phyloP scores from a whole-genome alignment of 257 asterid genomes.

The Penstemon eatonii region DNA sequence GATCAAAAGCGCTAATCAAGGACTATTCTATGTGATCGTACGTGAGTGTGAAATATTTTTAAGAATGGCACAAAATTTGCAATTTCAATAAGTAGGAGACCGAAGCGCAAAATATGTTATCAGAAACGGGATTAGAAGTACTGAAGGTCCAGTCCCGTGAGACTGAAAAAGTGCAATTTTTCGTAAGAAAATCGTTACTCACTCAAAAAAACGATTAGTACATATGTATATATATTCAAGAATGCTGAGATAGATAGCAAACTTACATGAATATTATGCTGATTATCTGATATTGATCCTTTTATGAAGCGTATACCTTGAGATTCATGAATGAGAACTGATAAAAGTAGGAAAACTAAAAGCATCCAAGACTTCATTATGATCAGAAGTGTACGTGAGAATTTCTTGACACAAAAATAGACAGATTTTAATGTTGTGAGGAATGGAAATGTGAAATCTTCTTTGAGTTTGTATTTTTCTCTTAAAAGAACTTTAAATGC shows the following conservation, averaged over 20 bases:
- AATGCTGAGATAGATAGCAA: neutral
- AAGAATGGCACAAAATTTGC: too few relatives aligned
- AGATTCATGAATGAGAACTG: conserved; percentile 49
- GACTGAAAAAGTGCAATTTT: too few relatives aligned
- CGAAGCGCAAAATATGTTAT: too few relatives aligned
- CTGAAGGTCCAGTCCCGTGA: too few relatives aligned
- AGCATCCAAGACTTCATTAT: conserved; percentile 49
- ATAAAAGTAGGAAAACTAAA: conserved; percentile 42
- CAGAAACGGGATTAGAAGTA: too few relatives aligned
- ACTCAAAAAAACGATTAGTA: too few relatives aligned
- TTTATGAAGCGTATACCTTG: conserved; percentile 45
- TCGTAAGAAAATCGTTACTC: too few relatives aligned
- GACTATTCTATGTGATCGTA: too few relatives aligned
- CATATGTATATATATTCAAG: neutral
- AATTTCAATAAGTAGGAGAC: too few relatives aligned
- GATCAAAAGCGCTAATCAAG: too few relatives aligned
- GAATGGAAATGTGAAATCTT: conserved; percentile 19
- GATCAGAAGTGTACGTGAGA: neutral
- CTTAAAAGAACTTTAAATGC: conserved; percentile 17
- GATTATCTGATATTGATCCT: conserved; percentile 27
- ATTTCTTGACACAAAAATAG: neutral
- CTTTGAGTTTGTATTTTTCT: conserved; percentile 22
- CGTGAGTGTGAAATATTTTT: too few relatives aligned
- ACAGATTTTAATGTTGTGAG: conserved; percentile 17
- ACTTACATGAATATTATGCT: conserved; percentile 41